Evolutionary conservation across 2,329 filamentous ascomycete species (phyloP).

Genomic region (Fusarium sp.): DNA sequence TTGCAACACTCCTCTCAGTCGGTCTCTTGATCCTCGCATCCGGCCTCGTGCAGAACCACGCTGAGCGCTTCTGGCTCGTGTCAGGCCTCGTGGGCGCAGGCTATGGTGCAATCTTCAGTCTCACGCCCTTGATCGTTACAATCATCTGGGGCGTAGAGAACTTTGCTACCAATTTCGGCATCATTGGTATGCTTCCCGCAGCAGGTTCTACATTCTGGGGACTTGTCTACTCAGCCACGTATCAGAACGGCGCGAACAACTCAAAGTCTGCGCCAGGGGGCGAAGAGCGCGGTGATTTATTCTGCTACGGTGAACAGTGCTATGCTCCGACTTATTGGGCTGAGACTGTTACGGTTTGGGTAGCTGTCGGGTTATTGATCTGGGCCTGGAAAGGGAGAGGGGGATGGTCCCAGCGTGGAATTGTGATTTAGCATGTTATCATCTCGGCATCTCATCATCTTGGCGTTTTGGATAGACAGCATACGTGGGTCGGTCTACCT

Average conservation of each 20-base stretch:
- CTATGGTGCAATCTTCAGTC: conserved; percentile 89
- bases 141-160: conserved; percentile 99
- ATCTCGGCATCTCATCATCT: conserved; percentile 3
- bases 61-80: conserved; percentile 84
- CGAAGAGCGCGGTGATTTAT: conserved; percentile 56
- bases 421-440: conserved; percentile 63
- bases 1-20: conserved; percentile 76
- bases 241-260: conserved; percentile 71
- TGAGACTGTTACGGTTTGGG: conserved; percentile 81
- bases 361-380: conserved; percentile 76
- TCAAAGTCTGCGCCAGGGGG: conserved; percentile 45
- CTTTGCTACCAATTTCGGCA: conserved; percentile 97
- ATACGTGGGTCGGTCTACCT: conserved; percentile 10
- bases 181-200: conserved; percentile 91
- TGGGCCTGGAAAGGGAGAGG: conserved; percentile 83
- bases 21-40: conserved; percentile 83
- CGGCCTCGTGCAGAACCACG: conserved; percentile 77
- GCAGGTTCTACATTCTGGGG: conserved; percentile 91
- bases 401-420: conserved; percentile 80
- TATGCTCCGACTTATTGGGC: conserved; percentile 88
- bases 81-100: conserved; percentile 87
- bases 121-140: conserved; percentile 92
- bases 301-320: conserved; percentile 85
- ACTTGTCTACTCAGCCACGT: conserved; percentile 83
- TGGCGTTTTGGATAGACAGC: conserved; percentile 30